Evolutionary conservation across 2,329 filamentous ascomycete species (phyloP).

Genomic region (Mycosphaerella arachidis): DNA sequence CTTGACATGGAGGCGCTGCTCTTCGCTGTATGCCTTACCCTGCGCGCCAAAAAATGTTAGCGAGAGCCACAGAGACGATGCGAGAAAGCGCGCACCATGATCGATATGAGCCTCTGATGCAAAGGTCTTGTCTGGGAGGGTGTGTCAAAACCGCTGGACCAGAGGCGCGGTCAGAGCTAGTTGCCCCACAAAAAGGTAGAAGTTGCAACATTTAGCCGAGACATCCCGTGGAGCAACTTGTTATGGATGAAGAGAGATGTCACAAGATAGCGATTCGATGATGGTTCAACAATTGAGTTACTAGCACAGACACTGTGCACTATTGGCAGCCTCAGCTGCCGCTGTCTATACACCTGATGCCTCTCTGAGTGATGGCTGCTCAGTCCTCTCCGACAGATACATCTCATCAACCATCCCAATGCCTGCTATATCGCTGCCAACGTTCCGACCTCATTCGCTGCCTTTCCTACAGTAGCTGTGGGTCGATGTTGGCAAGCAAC

Average conservation of each 20-base stretch:
- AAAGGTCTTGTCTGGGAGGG: too few relatives aligned
- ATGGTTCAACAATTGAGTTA: neutral
- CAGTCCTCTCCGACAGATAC: neutral
- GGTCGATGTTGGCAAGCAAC: neutral
- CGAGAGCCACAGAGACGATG: too few relatives aligned
- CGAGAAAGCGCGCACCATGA: too few relatives aligned
- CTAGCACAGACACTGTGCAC: neutral
- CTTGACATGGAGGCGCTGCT: slow-evolving; percentile 11
- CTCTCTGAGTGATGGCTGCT: neutral
- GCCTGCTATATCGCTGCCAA: neutral
- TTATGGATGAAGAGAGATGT: too few relatives aligned
- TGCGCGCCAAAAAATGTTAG: neutral
- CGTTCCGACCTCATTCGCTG: neutral
- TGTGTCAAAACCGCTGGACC: neutral
- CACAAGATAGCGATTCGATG: neutral
- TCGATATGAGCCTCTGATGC: too few relatives aligned
- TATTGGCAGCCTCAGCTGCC: neutral
- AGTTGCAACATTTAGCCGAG: neutral
- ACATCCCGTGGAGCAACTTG: neutral
- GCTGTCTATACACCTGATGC: neutral
- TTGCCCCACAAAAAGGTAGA: neutral
- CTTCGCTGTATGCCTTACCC: slow-evolving; percentile 27
- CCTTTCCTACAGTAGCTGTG: neutral
- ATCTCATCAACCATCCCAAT: neutral
- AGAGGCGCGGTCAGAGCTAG: neutral